phyloP scores from a whole-genome alignment of 495 filamentous ascomycete genomes.

The Hypoxylon trugodes region DNA sequence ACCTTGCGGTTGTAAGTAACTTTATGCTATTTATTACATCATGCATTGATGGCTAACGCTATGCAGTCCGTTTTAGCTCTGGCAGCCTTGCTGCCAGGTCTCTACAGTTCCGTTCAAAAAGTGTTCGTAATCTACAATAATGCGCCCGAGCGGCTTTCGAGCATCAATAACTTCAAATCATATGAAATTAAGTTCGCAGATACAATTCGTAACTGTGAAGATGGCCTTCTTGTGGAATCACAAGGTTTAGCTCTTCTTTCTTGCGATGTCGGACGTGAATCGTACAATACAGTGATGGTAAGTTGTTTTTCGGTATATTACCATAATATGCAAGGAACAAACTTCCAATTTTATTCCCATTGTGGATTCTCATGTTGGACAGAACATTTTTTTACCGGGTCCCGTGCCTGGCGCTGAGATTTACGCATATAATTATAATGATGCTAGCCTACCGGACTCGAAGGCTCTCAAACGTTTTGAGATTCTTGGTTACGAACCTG shows the following conservation, averaged over 20 bases:
- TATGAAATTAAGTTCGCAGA: constrained; percentile 47
- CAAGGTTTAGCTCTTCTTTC: constrained; percentile 49
- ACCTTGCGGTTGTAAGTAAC: constrained; percentile 29
- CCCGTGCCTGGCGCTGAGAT: constrained; percentile 45
- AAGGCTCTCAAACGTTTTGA: constrained; percentile 43
- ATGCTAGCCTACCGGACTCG: constrained; percentile 26
- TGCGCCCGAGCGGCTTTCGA: constrained; percentile 38
- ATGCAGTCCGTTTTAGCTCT: constrained; percentile 24
- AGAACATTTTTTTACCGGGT: constrained; percentile 39
- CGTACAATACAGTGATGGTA: constrained; percentile 61
- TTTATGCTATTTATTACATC: background rate
- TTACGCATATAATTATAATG: constrained; percentile 50
- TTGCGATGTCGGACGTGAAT: constrained; percentile 55
- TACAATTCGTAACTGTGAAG: constrained; percentile 57
- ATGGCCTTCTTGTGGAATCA: constrained; percentile 50
- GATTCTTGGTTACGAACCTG: constrained; percentile 43
- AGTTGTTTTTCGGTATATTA: constrained; percentile 22
- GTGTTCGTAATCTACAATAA: constrained; percentile 35
- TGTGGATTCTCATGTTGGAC: background rate
- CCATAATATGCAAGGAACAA: too few species aligned
- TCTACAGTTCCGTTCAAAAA: constrained; percentile 14
- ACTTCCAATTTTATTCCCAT: too few species aligned
- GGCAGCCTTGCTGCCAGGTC: constrained; percentile 27
- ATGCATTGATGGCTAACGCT: background rate
- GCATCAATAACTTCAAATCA: constrained; percentile 42